Conservation (phyloP, 371 early-diverging fungal species). For the Mucor piriformis region DNA sequence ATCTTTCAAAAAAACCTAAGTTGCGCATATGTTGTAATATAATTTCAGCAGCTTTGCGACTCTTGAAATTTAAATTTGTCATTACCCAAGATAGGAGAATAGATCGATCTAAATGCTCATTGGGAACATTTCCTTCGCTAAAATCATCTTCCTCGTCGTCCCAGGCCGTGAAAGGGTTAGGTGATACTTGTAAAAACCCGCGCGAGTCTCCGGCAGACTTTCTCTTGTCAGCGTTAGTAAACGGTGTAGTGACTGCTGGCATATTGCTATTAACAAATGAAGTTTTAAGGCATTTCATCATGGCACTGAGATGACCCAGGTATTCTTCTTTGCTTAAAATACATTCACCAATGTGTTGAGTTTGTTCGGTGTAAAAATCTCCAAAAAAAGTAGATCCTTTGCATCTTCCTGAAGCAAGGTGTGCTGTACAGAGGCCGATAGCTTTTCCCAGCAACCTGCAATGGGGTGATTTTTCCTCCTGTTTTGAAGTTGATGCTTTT, state of each 20-base stretch:
- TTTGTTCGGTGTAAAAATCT: conserved; percentile 30
- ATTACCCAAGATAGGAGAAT: conserved; percentile 42
- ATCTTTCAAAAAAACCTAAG: conserved; percentile 57
- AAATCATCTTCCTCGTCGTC: conserved; percentile 24
- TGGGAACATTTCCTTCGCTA: conserved; percentile 21
- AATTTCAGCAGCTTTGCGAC: conserved; percentile 23
- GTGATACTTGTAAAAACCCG: conserved; percentile 36
- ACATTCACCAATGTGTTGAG: conserved; percentile 17
- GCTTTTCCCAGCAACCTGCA: conserved; percentile 23
- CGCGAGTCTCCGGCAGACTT: conserved; percentile 28
- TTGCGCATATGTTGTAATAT: conserved; percentile 62
- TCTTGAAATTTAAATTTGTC: conserved; percentile 37
- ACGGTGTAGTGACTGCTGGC: neutral
- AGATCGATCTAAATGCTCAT: conserved; percentile 38
- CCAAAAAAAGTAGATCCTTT: conserved; percentile 33
- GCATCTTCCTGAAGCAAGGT: conserved; percentile 28
- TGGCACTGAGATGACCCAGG: conserved; percentile 42
- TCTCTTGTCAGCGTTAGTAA: conserved; percentile 13
- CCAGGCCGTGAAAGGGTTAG: conserved; percentile 21
- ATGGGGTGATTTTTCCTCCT: neutral
- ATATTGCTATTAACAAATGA: conserved; percentile 3
- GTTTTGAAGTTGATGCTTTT: neutral
- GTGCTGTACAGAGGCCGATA: conserved; percentile 27
- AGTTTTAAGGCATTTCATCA: conserved; percentile 44
- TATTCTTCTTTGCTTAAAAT: conserved; percentile 46